Evolutionary conservation across 305 asterid species (phyloP).

Genomic region (Petunia hybrid): DNA sequence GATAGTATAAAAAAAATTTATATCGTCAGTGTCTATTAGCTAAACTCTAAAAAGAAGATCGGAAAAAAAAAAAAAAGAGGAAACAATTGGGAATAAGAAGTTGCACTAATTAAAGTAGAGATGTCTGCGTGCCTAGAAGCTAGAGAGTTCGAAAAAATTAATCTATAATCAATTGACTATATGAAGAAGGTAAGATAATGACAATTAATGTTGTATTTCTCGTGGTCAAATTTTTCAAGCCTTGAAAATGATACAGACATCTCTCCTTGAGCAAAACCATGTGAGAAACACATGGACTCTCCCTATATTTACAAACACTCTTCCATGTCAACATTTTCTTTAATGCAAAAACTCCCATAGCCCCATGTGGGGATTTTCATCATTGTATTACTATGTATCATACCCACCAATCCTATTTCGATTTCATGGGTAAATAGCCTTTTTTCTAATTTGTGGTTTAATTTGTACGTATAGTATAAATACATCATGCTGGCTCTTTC

Average conservation of each 20-base stretch:
- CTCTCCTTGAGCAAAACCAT: conserved; percentile 44
- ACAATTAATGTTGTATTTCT: background rate
- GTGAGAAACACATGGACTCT: conserved; percentile 54
- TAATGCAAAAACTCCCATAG: conserved; percentile 31
- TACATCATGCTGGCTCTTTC: background rate
- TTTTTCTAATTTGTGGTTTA: background rate
- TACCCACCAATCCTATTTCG: background rate
- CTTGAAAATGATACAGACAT: conserved; percentile 33
- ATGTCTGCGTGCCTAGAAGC: too few relatives aligned
- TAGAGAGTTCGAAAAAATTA: background rate
- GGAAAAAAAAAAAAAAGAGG: too few relatives aligned
- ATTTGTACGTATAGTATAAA: background rate
- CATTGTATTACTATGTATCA: background rate
- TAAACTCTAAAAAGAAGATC: too few relatives aligned
- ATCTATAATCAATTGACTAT: background rate
- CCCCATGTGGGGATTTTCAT: conserved; percentile 48
- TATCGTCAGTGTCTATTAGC: too few relatives aligned
- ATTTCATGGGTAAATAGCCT: background rate
- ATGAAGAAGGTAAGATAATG: background rate
- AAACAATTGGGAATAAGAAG: background rate
- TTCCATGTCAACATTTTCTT: conserved; percentile 41
- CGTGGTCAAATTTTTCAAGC: conserved; percentile 29
- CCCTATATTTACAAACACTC: conserved; percentile 33
- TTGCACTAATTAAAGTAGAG: too few relatives aligned
- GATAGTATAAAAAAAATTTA: too few relatives aligned